Conservation (phyloP, 768 basidiomycete species). For the Naganishia kalamii region DNA sequence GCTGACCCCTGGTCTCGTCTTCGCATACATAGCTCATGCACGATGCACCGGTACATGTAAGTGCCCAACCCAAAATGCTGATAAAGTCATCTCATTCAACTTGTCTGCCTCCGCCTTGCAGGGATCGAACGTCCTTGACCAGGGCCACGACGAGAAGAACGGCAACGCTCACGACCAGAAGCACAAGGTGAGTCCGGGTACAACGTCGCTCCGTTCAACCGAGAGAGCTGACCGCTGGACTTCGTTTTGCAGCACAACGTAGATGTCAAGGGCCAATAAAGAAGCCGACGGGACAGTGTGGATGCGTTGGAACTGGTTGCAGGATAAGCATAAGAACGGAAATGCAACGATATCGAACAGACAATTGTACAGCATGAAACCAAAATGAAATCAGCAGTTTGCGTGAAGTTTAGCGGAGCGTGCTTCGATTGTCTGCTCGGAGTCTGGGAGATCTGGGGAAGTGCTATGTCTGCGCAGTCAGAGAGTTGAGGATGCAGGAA, state of each 20-base stretch:
- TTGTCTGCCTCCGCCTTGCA: background rate
- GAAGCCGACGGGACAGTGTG: too few relatives aligned
- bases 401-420: too few relatives aligned
- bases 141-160: constrained; percentile 18
- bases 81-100: background rate
- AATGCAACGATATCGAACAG: too few relatives aligned
- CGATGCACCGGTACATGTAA: constrained; percentile 19
- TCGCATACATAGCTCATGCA: background rate
- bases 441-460: too few relatives aligned
- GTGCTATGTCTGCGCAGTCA: too few relatives aligned
- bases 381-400: too few relatives aligned
- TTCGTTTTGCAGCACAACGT: background rate
- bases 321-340: too few relatives aligned
- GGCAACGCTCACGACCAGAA: constrained; percentile 13
- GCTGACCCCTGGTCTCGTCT: background rate
- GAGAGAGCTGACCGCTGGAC: background rate
- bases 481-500: too few relatives aligned
- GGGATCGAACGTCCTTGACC: constrained; percentile 14
- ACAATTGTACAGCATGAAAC: too few relatives aligned
- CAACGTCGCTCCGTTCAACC: background rate
- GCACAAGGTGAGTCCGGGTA: constrained; percentile 3
- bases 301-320: too few relatives aligned
- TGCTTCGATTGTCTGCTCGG: too few relatives aligned
- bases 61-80: background rate
- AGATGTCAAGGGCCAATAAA: too few relatives aligned